Evolutionary conservation across 345 rosid genomes (phyloP), one percentile per base, ranked within the genome.

Genomic region (Eucalyptus regnans): DNA sequence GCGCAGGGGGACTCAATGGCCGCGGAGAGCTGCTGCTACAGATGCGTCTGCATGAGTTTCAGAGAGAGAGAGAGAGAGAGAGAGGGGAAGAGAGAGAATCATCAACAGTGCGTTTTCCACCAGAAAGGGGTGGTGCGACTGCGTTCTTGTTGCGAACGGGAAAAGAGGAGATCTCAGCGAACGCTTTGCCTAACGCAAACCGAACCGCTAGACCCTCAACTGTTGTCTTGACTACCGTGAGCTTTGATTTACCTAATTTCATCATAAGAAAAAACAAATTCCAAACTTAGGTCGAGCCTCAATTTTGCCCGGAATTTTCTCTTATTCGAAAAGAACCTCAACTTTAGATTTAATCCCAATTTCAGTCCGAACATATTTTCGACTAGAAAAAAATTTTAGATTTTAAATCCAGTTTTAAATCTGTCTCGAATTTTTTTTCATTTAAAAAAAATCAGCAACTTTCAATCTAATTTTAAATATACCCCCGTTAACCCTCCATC

Each of bases 1-100:
- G 87, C 62, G 81, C 86, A 9, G 85, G 25, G 13, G 81, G 88
- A 87, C 49, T 44, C 33, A 48, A 50, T 16, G 60, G 89, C 84
- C 43, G 37, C 43, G 80, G n/a, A 16, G 87, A 60, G 84, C 71
- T 44, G 58, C 58, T 52, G 86, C 12, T 49, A 52, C 9, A 12
- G 51, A 31, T 29, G 64, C 71, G 87, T 58, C 49, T 29, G 54
- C 71, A 86, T 29, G 48, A 27, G 62, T 11, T n/a, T 64, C 41
- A 64, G 86, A 51, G 76, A 86, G 54, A 33, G 86, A 46, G 83
- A 17, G 49, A 7, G 64, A 11, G 68, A 7, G 52, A 20, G 29
- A 2, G 27, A 7, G 64, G 56, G 7, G 31, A 6, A 15, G 7
- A 17, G 58, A 23, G 60, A 37, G 88, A 58, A n/a, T 41, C 50